Evolutionary conservation across 2,329 filamentous ascomycete genomes (phyloP), one percentile per base, ranked within the genome.

Genomic region (Ophiostoma tasmaniense): DNA sequence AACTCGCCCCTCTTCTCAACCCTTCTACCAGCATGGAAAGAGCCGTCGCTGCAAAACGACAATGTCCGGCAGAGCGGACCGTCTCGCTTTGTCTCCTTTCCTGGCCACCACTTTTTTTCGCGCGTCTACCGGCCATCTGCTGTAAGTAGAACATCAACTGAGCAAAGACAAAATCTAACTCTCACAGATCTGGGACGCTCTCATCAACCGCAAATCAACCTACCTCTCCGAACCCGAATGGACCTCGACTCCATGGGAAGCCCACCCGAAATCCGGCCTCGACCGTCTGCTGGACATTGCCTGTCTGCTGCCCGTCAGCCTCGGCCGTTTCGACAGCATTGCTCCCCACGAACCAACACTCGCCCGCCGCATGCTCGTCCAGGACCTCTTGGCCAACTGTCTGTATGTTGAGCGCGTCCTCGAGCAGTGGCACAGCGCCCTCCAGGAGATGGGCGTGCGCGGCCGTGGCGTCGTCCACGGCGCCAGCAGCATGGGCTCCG

Each of bases 91-190:
- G 78, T 78, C 50, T 76, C 76, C 0, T 87, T 87, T 67, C 85
- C 85, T 1, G 79, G 82, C 13, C 85, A 87, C 70, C 84, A 87
- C 73, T 86, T 85, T 74, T 87, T 87, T 69, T 80, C 81, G 30
- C 80, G 84, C 13, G 79, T 87, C 5, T 87, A 83, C 72, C 81
- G 85, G 30, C 83, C 82, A 17, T 80, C 78, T 65, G 82, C 81
- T 64, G 84, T 86, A 77, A 78, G 84, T 78, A 8, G 8, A 1
- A 6, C 3, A 10, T 37, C 5, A n/a, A n/a, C 17, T 20, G 6
- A 20, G 10, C n/a, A 6, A 59, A 39, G 59, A 66, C 67, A 68
- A 20, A 65, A 39, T n/a, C n/a, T n/a, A n/a, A n/a, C n/a, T n/a
- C n/a, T n/a, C n/a, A n/a, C n/a, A n/a, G 2, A 78, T 82, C 61